Evolutionary conservation across 768 basidiomycete genomes (phyloP).

Genomic region (Cystofilobasidium macerans): DNA sequence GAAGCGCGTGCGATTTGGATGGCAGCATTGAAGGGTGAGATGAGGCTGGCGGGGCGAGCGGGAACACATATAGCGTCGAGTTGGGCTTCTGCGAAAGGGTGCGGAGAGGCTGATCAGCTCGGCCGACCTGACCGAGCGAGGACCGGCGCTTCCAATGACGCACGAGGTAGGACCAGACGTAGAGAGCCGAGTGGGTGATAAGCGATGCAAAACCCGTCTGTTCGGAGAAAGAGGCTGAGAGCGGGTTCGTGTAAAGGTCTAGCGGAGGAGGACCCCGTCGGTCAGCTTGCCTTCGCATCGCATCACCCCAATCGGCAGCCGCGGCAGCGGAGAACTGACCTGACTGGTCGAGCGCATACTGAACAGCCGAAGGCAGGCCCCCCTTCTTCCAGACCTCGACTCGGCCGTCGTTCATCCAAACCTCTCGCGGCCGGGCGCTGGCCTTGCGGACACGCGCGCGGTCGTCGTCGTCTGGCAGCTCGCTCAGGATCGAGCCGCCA

Average conservation of each 20-base stretch:
- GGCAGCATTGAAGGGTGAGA: neutral
- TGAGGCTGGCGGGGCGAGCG: constrained; percentile 7
- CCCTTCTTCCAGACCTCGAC: constrained; percentile 18
- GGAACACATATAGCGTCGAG: constrained; percentile 22
- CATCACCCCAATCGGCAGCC: no score
- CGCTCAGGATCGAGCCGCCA: neutral
- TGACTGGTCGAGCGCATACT: constrained; percentile 7
- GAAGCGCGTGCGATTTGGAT: constrained; percentile 1
- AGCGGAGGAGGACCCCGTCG: neutral
- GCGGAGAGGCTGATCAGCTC: neutral
- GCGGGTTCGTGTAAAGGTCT: constrained; percentile 25
- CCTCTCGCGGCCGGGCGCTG: neutral
- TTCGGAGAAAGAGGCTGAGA: constrained; percentile 1
- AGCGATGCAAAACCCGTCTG: constrained; percentile 21
- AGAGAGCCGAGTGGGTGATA: constrained; percentile 7
- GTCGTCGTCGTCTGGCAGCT: neutral
- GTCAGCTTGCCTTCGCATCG: neutral
- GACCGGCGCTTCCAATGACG: neutral
- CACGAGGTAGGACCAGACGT: constrained; percentile 22
- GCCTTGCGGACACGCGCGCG: neutral
- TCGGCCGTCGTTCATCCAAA: constrained; percentile 20
- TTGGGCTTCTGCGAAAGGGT: constrained; percentile 8
- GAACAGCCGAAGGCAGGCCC: constrained; percentile 11
- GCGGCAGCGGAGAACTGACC: constrained; percentile 2
- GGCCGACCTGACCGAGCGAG: neutral